A percentile compares a stretch with the other conserved stretches of the same genome.
These are phyloP conservation scores for Leucaena leucocephala DNA, from an alignment of 306 rosid genomes.

Conservation along the genomic window DNA sequence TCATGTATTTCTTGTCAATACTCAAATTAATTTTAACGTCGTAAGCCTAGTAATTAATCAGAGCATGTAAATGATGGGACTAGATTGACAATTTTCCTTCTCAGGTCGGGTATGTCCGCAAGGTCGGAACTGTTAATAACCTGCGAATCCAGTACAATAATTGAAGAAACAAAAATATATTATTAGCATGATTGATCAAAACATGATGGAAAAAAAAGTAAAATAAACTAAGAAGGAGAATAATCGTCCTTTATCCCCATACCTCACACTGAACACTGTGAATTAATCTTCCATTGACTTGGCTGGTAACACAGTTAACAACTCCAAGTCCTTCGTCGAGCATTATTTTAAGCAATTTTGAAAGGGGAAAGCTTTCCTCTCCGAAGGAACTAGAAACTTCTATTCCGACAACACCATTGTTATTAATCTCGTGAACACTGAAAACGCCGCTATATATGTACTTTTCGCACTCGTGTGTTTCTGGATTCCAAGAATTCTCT, in stretches of 20 bases:
- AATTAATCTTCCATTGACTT: constrained; percentile 52
- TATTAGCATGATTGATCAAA: neutral
- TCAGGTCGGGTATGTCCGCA: constrained; percentile 47
- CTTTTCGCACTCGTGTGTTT: constrained; percentile 13
- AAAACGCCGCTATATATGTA: constrained; percentile 16
- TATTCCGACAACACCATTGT: constrained; percentile 49
- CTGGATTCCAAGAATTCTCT: neutral
- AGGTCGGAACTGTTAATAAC: constrained; percentile 35
- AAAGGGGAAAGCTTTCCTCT: constrained; percentile 41
- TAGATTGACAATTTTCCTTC: constrained; percentile 47
- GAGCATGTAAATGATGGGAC: constrained; percentile 31
- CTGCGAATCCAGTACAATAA: constrained; percentile 43
- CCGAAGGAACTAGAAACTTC: constrained; percentile 38
- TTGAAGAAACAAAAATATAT: neutral
- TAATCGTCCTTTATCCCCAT: neutral
- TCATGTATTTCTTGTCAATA: constrained; percentile 5
- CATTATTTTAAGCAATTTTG: constrained; percentile 46
- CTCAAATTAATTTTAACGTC: neutral
- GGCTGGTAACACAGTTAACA: constrained; percentile 47
- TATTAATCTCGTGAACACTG: constrained; percentile 36
- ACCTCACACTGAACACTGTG: constrained; percentile 66
- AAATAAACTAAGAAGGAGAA: neutral
- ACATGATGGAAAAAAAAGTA: neutral
- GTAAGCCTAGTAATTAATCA: constrained; percentile 16
- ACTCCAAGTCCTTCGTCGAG: constrained; percentile 54